Conservation (phyloP, 805 yeast species). For the Ogataea populi-albae region DNA sequence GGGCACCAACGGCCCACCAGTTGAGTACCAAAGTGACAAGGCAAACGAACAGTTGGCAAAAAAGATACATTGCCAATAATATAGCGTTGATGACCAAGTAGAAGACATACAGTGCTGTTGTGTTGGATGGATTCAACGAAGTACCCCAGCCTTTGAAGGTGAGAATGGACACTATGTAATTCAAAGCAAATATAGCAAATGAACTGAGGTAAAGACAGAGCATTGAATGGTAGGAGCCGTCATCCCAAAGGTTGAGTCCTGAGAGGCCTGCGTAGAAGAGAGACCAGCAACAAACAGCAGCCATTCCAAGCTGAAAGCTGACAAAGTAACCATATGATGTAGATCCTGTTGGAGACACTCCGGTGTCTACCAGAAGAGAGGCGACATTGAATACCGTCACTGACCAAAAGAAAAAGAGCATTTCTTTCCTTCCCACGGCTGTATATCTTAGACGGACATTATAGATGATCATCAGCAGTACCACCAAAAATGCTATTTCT, state of each 20-base stretch:
- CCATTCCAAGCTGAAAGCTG: slow-evolving; percentile 71
- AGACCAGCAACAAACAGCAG: slow-evolving; percentile 68
- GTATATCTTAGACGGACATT: slow-evolving; percentile 83
- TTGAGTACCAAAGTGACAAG: slow-evolving; percentile 60
- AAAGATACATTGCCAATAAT: slow-evolving; percentile 56
- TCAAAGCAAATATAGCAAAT: slow-evolving; percentile 55
- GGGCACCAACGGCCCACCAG: slow-evolving; percentile 90
- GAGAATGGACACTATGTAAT: slow-evolving; percentile 64
- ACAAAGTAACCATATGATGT: slow-evolving; percentile 76
- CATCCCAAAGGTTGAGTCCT: slow-evolving; percentile 93
- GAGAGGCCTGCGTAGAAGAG: slow-evolving; percentile 71
- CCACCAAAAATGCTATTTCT: slow-evolving; percentile 68
- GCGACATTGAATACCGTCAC: slow-evolving; percentile 56
- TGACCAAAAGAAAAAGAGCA: slow-evolving; percentile 67
- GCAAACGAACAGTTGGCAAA: slow-evolving; percentile 68
- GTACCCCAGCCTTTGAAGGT: slow-evolving; percentile 70
- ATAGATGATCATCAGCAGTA: slow-evolving; percentile 67
- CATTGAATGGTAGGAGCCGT: slow-evolving; percentile 73
- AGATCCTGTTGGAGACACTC: slow-evolving; percentile 87
- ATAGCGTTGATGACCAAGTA: slow-evolving; percentile 71
- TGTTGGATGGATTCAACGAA: slow-evolving; percentile 46
- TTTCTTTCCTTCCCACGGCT: slow-evolving; percentile 89
- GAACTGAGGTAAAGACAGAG: slow-evolving; percentile 51
- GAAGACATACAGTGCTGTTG: slow-evolving; percentile 68
- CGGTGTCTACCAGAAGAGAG: slow-evolving; percentile 82